Percentiles rank a stretch among this genome's conserved stretches.
phyloP scores from a whole-genome alignment of 345 rosid species.

The Toxicodendron radicans region DNA sequence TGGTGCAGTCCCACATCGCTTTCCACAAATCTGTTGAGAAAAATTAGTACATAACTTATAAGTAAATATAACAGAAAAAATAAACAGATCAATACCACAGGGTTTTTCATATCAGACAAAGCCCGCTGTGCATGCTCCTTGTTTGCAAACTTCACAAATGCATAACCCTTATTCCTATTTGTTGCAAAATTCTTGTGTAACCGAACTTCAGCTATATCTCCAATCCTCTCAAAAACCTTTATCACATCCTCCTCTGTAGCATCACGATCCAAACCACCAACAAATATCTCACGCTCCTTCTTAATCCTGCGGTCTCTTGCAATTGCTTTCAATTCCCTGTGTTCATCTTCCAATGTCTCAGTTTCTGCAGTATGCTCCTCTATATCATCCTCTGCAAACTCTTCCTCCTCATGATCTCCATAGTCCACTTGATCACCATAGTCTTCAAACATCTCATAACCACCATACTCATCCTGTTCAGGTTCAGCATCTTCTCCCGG shows the following conservation, averaged over 20 bases:
- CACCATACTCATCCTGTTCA: conserved; percentile 31
- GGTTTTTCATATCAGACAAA: conserved; percentile 64
- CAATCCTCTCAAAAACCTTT: conserved; percentile 55
- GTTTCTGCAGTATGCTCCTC: conserved; percentile 47
- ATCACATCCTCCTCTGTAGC: conserved; percentile 60
- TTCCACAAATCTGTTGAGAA: conserved; percentile 51
- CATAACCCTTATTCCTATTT: conserved; percentile 60
- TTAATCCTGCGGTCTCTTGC: conserved; percentile 53
- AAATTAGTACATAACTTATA: conserved; percentile 11
- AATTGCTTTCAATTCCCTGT: conserved; percentile 41
- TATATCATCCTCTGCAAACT: conserved; percentile 38
- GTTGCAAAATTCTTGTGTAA: conserved; percentile 45
- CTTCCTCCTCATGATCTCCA: conserved; percentile 56
- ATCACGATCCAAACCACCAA: conserved; percentile 59
- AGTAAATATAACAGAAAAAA: not conserved
- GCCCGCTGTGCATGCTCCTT: conserved; percentile 57
- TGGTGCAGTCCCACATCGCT: conserved; percentile 63
- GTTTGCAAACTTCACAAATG: conserved; percentile 60
- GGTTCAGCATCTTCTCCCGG: conserved; percentile 25
- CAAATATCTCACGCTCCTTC: conserved; percentile 63
- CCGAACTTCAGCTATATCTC: conserved; percentile 57
- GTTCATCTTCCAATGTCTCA: conserved; percentile 48
- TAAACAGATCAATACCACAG: conserved; percentile 40
- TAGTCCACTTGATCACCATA: conserved; percentile 58
- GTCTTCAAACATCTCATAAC: conserved; percentile 52